Evolutionary conservation across 352 stramenopile species (phyloP).

Genomic region (Thraustochytrium sp.): DNA sequence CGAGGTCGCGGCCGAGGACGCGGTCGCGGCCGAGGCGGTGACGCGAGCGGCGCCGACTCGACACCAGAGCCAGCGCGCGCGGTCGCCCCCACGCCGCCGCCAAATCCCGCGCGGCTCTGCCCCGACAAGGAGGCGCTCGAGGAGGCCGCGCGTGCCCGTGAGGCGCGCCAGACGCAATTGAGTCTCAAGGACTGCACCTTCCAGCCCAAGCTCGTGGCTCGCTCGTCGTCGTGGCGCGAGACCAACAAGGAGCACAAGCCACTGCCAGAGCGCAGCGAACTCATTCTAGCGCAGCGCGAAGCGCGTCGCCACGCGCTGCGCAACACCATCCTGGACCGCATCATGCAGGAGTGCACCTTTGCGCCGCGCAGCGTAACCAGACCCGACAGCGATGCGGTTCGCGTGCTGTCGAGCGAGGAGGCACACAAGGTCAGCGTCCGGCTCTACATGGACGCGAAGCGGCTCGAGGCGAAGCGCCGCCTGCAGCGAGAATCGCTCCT

Average conservation of each 20-base stretch:
- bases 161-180: not conserved
- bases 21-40: not conserved
- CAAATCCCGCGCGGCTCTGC: not conserved
- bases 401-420: not conserved
- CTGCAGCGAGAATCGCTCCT: not conserved
- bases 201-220: not conserved
- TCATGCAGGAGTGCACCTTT: not conserved
- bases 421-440: not conserved
- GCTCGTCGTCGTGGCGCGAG: not conserved
- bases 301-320: not conserved
- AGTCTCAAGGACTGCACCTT: not conserved
- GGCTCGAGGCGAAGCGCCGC: not conserved
- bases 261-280: not conserved
- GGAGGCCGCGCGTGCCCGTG: not conserved
- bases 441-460: slow-evolving; percentile 16
- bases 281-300: not conserved
- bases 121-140: not conserved
- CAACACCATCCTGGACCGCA: not conserved
- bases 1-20: not conserved
- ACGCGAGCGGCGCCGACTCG: not conserved
- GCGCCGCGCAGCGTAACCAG: not conserved
- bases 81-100: not conserved
- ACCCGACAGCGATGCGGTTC: not conserved
- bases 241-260: not conserved
- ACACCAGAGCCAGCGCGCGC: not conserved